A percentile compares a stretch with the other conserved stretches of the same genome.
Evolutionary conservation across 148 eudicot genomes (phyloP).

Genomic region (Selenicereus undatus): DNA sequence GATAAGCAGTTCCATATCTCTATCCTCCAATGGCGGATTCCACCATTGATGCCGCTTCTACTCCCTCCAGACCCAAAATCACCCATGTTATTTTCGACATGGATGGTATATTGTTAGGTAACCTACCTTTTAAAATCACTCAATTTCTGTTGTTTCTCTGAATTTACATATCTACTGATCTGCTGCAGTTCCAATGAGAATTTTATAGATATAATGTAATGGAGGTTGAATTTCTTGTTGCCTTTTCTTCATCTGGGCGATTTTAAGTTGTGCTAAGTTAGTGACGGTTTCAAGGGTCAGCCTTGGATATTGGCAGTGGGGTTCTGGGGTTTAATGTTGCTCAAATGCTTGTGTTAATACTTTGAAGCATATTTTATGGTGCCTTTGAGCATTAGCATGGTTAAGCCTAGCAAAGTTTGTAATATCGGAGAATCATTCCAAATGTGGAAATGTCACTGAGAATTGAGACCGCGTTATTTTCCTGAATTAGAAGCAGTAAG

Average conservation of each 20-base stretch:
- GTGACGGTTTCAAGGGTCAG: constrained; percentile 1
- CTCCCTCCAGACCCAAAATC: constrained; percentile 35
- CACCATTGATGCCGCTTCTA: constrained; percentile 15
- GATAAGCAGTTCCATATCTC: background rate
- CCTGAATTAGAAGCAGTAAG: background rate
- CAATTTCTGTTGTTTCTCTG: no score
- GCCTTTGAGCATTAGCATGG: background rate
- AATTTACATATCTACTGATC: background rate
- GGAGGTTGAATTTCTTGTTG: background rate
- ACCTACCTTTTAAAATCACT: background rate
- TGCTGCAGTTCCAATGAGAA: background rate
- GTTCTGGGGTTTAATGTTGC: background rate
- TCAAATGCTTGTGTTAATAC: background rate
- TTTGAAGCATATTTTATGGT: background rate
- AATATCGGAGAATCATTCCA: background rate
- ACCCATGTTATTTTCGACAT: constrained; percentile 86
- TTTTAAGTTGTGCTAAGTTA: background rate
- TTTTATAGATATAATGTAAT: background rate
- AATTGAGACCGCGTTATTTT: background rate
- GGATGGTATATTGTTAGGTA: constrained; percentile 89
- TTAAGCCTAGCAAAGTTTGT: background rate
- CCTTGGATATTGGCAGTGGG: background rate
- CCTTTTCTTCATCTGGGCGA: background rate
- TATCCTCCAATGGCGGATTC: constrained; percentile 38
- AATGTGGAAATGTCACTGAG: background rate